A percentile compares a stretch with the other conserved stretches of the same genome.
These are phyloP conservation scores for Ascochyta lentis DNA, from an alignment of 2,329 filamentous ascomycete genomes.

Conservation along the genomic window DNA sequence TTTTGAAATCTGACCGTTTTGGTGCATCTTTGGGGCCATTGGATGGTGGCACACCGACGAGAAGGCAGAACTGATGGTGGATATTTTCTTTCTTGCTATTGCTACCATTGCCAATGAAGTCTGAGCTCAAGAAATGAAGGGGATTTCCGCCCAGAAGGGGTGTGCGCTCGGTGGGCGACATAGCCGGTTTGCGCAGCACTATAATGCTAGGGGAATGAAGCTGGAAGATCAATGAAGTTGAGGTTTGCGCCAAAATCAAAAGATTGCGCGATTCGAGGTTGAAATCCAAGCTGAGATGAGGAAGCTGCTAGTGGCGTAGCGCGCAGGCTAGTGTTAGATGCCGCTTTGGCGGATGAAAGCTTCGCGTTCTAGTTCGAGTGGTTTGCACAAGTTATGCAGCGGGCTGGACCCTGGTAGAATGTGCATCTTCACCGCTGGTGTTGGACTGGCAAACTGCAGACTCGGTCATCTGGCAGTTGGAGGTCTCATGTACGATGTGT, in stretches of 20 bases:
- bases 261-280: conserved; percentile 13
- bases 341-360: conserved; percentile 17
- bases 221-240: neutral
- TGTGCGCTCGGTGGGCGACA: conserved; percentile 15
- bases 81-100: conserved; percentile 12
- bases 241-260: conserved; percentile 1
- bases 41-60: conserved; percentile 46
- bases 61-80: conserved; percentile 48
- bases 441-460: neutral
- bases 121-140: conserved; percentile 10
- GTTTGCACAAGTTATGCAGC: conserved; percentile 6
- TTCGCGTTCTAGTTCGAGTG: conserved; percentile 13
- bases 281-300: neutral
- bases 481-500: neutral
- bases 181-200: neutral
- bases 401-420: neutral
- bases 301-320: conserved; percentile 9
- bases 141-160: conserved; percentile 15
- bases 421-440: neutral
- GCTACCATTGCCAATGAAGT: conserved; percentile 18
- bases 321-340: conserved; percentile 8
- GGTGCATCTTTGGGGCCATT: conserved; percentile 31
- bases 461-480: neutral
- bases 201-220: neutral
- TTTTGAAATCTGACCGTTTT: conserved; percentile 28